Evolutionary conservation across 257 asterid species (phyloP), one percentile per base, ranked within the genome.

Genomic region (Solanum chilense): DNA sequence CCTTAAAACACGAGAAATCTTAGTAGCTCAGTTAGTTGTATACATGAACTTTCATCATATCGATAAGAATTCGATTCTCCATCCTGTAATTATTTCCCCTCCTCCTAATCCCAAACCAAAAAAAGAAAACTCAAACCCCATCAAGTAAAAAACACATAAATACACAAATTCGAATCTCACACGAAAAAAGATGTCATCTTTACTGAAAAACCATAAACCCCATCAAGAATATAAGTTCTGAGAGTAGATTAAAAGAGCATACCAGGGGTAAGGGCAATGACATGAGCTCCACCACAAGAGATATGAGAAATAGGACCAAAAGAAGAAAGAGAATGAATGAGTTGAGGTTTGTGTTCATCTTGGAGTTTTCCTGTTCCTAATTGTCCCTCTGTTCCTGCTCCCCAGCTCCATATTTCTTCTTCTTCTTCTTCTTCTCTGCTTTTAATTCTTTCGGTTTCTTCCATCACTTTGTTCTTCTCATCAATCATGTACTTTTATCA

Each of bases 251-350:
- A 21, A 52, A 6, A 23, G 31, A 47, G 69, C 6, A 47, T 85
- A 96, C 99, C 95, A 66, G 92, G 45, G 75, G 92, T 91, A 90
- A 97, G 90, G 86, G 98, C 95, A 68, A 95, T 91, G 85, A 90
- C 99, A 87, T 97, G 99, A 75, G 98, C 99, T 81, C 98, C 99
- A 84, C 99, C 99, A 92, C 99, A 95, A 58, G 98, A 93, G 81
- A 95, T 95, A 78, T 87, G 92, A 87, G 91, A 87, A 88, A 95
- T 90, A 42, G 93, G 91, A 52, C 87, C 91, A 58, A 85, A 90
- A 42, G 92, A 80, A 84, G 97, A 91, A 88, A 94, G 90, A 23
- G 96, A 91, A 89, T 42, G 92, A 87, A 94, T 84, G 83, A 92
- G 87, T 82, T 91, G 97, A 66, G 99, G 99, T 33, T 25, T 52